Percentiles rank a stretch among this genome's conserved stretches.
phyloP scores from a whole-genome alignment of 2,329 filamentous ascomycete genomes.

The Verticillium dahliae region DNA sequence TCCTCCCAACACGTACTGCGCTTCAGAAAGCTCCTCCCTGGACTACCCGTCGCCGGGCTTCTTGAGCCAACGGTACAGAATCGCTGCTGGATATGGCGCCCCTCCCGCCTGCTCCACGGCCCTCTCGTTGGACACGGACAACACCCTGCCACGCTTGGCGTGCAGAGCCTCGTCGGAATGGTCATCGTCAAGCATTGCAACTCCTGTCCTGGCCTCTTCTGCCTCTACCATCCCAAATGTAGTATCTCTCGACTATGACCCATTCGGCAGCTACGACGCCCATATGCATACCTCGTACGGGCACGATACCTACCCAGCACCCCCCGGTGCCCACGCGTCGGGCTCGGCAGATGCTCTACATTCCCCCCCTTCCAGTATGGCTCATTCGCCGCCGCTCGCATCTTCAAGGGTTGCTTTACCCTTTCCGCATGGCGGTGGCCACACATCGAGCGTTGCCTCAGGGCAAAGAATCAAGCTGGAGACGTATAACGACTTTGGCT shows the following conservation, averaged over 20 bases:
- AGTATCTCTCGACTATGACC: slow-evolving; percentile 43
- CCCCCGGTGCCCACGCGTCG: background rate
- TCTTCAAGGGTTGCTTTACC: background rate
- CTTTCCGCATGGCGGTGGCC: slow-evolving; percentile 5
- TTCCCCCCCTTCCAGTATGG: background rate
- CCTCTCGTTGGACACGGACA: slow-evolving; percentile 27
- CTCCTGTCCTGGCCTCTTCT: slow-evolving; percentile 25
- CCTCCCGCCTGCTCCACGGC: slow-evolving; percentile 31
- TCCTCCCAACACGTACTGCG: slow-evolving; percentile 36
- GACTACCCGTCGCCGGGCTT: slow-evolving; percentile 40
- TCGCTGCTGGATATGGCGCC: slow-evolving; percentile 31
- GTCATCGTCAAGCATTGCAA: slow-evolving; percentile 31
- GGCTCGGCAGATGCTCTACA: background rate
- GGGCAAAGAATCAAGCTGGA: slow-evolving; percentile 33
- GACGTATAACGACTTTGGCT: slow-evolving; percentile 24
- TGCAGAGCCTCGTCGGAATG: slow-evolving; percentile 36
- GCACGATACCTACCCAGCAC: slow-evolving; percentile 37
- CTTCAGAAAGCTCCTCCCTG: slow-evolving; percentile 30
- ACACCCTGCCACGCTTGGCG: slow-evolving; percentile 29
- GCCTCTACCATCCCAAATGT: slow-evolving; percentile 36
- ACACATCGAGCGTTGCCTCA: slow-evolving; percentile 10
- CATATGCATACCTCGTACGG: slow-evolving; percentile 33
- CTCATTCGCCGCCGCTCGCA: background rate
- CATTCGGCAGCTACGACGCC: slow-evolving; percentile 40
- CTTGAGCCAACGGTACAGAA: slow-evolving; percentile 34